These are phyloP conservation scores for Phialophora verrucosa DNA, from an alignment of 2,329 filamentous ascomycete genomes.

Conservation along the genomic window DNA sequence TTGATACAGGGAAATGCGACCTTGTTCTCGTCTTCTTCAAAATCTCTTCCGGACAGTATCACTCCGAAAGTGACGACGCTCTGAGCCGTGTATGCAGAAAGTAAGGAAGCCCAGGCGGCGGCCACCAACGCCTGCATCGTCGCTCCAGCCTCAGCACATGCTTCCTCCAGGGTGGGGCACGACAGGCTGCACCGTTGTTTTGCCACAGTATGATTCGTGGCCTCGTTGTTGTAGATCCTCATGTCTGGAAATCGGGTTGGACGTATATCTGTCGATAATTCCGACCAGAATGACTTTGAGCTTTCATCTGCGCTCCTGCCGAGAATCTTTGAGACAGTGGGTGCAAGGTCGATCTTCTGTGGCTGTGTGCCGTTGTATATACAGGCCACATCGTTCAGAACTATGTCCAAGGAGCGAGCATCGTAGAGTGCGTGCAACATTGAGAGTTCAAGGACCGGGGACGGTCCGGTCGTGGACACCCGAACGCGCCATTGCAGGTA, in stretches of 20 bases:
- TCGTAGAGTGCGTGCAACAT: slow-evolving; percentile 88
- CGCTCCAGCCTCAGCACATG: slow-evolving; percentile 64
- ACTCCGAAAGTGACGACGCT: slow-evolving; percentile 75
- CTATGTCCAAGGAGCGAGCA: slow-evolving; percentile 70
- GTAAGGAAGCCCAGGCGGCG: slow-evolving; percentile 75
- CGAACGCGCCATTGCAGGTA: slow-evolving; percentile 65
- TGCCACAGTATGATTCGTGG: slow-evolving; percentile 45
- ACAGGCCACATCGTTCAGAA: slow-evolving; percentile 66
- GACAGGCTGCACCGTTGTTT: slow-evolving; percentile 48
- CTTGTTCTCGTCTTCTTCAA: slow-evolving; percentile 62
- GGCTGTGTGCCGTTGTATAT: slow-evolving; percentile 45
- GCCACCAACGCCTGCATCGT: slow-evolving; percentile 78
- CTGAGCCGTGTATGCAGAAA: slow-evolving; percentile 80
- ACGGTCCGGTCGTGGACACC: slow-evolving; percentile 48
- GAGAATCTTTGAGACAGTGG: slow-evolving; percentile 55
- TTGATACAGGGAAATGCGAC: slow-evolving; percentile 77
- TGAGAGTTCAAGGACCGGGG: slow-evolving; percentile 54
- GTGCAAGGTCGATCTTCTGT: slow-evolving; percentile 47
- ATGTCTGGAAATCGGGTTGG: slow-evolving; percentile 78
- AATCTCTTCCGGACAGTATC: slow-evolving; percentile 75
- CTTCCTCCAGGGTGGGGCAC: slow-evolving; percentile 57
- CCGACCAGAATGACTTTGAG: slow-evolving; percentile 66
- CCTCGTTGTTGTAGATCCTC: slow-evolving; percentile 62
- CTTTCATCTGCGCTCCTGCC: slow-evolving; percentile 35
- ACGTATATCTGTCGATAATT: slow-evolving; percentile 58